Evolutionary conservation across 2,329 filamentous ascomycete species (phyloP).

Genomic region (Chaetomium olivaceum): DNA sequence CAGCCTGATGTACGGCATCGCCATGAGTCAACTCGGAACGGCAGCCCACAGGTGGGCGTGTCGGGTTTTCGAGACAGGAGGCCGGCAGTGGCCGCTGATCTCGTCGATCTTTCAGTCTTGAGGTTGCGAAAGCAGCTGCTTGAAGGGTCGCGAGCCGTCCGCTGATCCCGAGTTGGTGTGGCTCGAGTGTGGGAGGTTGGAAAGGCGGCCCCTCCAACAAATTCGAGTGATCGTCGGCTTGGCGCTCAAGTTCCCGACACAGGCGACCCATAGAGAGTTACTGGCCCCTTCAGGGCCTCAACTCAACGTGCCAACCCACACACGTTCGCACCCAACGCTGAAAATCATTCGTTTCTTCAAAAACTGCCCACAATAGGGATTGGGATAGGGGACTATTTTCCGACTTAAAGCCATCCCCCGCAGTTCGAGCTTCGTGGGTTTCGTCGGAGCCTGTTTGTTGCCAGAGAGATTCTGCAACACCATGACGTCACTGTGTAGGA

Average conservation of each 20-base stretch:
- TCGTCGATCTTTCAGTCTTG: not conserved
- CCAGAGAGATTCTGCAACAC: not conserved
- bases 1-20: not conserved
- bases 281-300: not conserved
- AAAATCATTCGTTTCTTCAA: not conserved
- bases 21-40: not conserved
- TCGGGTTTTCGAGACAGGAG: not conserved
- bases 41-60: not conserved
- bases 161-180: not conserved
- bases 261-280: too few species aligned
- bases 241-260: not conserved
- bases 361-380: too few species aligned
- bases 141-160: not conserved
- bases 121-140: not conserved
- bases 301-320: not conserved
- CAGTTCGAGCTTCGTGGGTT: not conserved
- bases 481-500: not conserved
- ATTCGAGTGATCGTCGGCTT: conserved; percentile 4
- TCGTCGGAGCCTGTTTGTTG: not conserved
- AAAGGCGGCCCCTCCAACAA: not conserved
- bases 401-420: not conserved
- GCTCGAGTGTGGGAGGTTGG: not conserved
- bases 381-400: not conserved
- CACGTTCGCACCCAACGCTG: not conserved
- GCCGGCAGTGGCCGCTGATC: conserved; percentile 6